These are phyloP conservation scores for Tripterygium wilfordii DNA, from an alignment of 177 flowering plant genomes.

Conservation along the genomic window DNA sequence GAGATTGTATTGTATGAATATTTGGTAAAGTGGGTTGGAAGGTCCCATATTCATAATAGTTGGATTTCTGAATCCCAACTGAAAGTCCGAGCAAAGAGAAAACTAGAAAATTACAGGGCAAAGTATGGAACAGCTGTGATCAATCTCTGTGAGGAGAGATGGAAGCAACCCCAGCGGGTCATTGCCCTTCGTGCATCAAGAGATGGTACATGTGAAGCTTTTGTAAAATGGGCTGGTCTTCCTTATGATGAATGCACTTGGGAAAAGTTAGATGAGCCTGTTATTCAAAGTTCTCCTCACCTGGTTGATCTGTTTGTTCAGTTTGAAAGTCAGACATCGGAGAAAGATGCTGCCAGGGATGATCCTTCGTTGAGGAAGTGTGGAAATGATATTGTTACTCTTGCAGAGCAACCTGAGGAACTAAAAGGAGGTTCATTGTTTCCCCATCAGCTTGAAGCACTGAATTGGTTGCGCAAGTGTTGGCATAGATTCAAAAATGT, in stretches of 20 bases:
- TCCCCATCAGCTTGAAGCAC: constrained; percentile 97
- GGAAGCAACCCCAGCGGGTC: constrained; percentile 89
- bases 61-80: constrained; percentile 85
- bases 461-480: constrained; percentile 96
- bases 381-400: constrained; percentile 16
- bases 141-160: constrained; percentile 76
- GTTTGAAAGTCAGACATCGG: constrained; percentile 53
- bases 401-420: constrained; percentile 87
- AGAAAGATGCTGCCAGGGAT: constrained; percentile 42
- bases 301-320: constrained; percentile 53
- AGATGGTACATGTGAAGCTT: constrained; percentile 59
- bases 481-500: constrained; percentile 92
- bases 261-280: constrained; percentile 81
- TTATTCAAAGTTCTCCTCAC: constrained; percentile 38
- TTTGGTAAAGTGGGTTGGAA: constrained; percentile 95
- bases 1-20: constrained; percentile 48
- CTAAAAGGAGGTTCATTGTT: constrained; percentile 85
- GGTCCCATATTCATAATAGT: constrained; percentile 78
- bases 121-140: constrained; percentile 79
- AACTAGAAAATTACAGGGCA: constrained; percentile 87
- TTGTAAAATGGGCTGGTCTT: constrained; percentile 86
- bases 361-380: constrained; percentile 21
- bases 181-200: constrained; percentile 53
- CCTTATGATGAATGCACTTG: constrained; percentile 98
- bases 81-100: constrained; percentile 82